These are phyloP conservation scores for Gossypium longicalyx DNA, from an alignment of 345 rosid species.

Conservation along the genomic window DNA sequence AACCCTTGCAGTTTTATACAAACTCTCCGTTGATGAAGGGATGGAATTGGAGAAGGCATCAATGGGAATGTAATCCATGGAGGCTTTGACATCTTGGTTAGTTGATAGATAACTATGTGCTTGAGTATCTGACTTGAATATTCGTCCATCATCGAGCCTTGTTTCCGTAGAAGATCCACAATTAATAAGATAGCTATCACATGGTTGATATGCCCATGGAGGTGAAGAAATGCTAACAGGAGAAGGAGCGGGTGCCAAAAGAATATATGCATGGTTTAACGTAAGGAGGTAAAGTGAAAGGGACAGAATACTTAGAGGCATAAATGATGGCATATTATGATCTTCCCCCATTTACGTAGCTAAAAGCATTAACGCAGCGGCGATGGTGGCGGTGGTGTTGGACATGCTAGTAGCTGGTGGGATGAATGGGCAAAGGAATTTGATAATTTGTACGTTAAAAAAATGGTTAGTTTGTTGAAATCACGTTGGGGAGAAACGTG, in stretches of 20 bases:
- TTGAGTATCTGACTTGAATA: constrained; percentile 61
- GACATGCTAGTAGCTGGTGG: constrained; percentile 4
- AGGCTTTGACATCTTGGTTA: constrained; percentile 40
- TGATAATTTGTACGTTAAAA: constrained; percentile 12
- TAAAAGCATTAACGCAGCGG: constrained; percentile 5
- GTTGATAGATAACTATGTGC: constrained; percentile 45
- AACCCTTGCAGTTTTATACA: constrained; percentile 46
- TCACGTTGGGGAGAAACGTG: constrained; percentile 48
- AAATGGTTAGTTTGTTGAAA: constrained; percentile 35
- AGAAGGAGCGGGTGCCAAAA: background rate
- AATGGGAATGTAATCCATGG: constrained; percentile 38
- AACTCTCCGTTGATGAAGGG: constrained; percentile 20
- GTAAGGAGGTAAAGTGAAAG: constrained; percentile 23
- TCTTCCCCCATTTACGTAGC: constrained; percentile 33
- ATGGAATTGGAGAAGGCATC: constrained; percentile 16
- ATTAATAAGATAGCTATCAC: constrained; percentile 59
- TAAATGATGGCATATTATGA: background rate
- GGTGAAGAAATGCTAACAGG: background rate
- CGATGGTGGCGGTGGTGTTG: constrained; percentile 1
- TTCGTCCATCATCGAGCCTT: constrained; percentile 61
- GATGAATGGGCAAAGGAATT: background rate
- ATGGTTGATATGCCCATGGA: constrained; percentile 27
- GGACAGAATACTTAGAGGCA: constrained; percentile 17
- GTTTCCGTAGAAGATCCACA: constrained; percentile 68
- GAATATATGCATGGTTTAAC: constrained; percentile 18